Base-by-base conservation (phyloP, 1,284 basidiomycete genomes). In the Ganoderma resinaceum region DNA sequence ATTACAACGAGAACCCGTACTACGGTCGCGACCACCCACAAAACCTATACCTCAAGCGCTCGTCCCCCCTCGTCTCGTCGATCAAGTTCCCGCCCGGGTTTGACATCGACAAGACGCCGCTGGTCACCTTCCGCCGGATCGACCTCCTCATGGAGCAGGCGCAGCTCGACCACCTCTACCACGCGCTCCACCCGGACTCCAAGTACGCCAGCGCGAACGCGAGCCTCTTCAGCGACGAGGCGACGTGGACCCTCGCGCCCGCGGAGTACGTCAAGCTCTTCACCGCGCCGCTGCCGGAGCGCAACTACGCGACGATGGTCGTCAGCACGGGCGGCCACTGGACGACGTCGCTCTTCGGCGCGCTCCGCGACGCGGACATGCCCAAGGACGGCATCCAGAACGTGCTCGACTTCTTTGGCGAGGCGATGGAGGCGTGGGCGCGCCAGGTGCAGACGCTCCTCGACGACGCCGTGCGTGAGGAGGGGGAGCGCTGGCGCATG, bases 261-360 rank as follows among this genome's bases (percentile, higher is more conserved):
- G 74, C 78, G 0, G 84, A 87, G 61, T 90, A 90, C 77, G 80
- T 90, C 72, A 72, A 69, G 29, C 72, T 84, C 20, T 86, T 91
- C 77, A 78, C 84, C 4, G 75, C 80, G 0, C 81, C 85, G 0
- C 77, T 82, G 0, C 86, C 87, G 0, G 74, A 81, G 31, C 82
- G 77, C 6, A 86, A 87, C 70, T 91, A 89, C 75, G 83, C 82
- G 52, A 89, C 87, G 14, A 78, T 91, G 75, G 74, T 91, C 67
- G 83, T 86, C 33, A 88, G 84, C 78, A 91, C 90, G 0, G 90
- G 79, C 5, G 89, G 89, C 1, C 90, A 91, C 75, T 91, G 90
- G 90, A 90, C 88, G 2, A 86, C 86, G 8, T 85, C 82, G 1
- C 75, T 88, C 40, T 84, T 91, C 75, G 74, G 77, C 11, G 89